phyloP scores from a whole-genome alignment of 192 early-diverging fungal species.

The Geosiphon pyriformis region DNA sequence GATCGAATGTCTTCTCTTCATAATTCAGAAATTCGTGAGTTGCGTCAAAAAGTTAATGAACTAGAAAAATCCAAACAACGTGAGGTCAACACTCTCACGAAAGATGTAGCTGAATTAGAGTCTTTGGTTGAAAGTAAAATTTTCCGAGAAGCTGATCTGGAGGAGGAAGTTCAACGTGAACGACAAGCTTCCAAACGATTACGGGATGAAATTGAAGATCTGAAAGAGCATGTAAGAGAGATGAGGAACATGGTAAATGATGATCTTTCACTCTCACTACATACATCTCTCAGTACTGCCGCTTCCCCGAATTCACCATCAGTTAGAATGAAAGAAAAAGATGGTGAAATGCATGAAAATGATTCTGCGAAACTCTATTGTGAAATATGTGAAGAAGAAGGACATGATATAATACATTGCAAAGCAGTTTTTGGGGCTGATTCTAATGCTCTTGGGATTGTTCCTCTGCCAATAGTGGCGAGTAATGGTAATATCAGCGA shows the following conservation, averaged over 20 bases:
- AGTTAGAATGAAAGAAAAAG: not conserved
- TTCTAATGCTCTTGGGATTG: not conserved
- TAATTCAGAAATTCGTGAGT: conserved; percentile 43
- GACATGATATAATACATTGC: conserved; percentile 61
- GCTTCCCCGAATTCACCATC: not conserved
- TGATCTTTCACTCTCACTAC: not conserved
- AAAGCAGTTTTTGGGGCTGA: conserved; percentile 38
- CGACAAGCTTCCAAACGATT: conserved; percentile 38
- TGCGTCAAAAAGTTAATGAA: conserved; percentile 47
- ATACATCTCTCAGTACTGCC: not conserved
- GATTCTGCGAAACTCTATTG: conserved; percentile 38
- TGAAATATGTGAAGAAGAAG: conserved; percentile 62
- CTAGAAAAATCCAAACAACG: conserved; percentile 54
- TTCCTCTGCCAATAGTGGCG: not conserved
- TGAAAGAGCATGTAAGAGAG: conserved; percentile 47
- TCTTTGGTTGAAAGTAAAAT: conserved; percentile 68
- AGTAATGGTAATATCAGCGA: conserved; percentile 23
- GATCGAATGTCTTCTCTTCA: conserved; percentile 44
- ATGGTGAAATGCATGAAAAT: not conserved
- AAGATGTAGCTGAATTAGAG: conserved; percentile 63
- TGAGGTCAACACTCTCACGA: conserved; percentile 54
- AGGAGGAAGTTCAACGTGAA: conserved; percentile 49
- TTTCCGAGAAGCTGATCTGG: conserved; percentile 66
- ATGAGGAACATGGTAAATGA: conserved; percentile 22
- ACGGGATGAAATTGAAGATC: conserved; percentile 42